These are phyloP conservation scores for Lablab purpureus DNA, from an alignment of 306 rosid genomes.

Conservation along the genomic window DNA sequence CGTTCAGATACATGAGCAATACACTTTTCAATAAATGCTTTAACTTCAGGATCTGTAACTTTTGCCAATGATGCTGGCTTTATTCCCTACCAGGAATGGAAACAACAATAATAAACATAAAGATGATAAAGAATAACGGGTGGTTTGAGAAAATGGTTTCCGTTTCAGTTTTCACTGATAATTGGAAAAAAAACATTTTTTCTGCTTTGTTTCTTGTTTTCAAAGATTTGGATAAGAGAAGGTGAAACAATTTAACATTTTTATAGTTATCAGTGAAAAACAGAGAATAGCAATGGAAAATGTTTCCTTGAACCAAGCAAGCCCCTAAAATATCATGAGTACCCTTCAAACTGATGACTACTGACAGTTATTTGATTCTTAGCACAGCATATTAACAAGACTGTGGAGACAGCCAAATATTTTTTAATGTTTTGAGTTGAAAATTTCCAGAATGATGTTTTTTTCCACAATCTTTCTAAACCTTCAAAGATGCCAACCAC, in stretches of 20 bases:
- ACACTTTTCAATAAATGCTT: conserved; percentile 87
- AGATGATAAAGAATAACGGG: conserved; percentile 7
- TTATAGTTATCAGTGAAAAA: background rate
- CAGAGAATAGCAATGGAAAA: background rate
- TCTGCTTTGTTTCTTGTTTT: background rate
- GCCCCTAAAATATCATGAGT: background rate
- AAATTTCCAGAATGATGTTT: background rate
- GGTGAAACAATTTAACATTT: background rate
- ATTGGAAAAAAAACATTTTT: background rate
- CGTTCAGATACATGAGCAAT: conserved; percentile 78
- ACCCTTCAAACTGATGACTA: conserved; percentile 35
- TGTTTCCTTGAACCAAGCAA: background rate
- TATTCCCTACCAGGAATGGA: conserved; percentile 73
- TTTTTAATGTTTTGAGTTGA: conserved; percentile 15
- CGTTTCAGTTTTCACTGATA: background rate
- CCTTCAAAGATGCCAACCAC: conserved; percentile 9
- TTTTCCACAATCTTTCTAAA: background rate
- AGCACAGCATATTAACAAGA: conserved; percentile 35
- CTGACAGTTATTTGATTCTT: conserved; percentile 34
- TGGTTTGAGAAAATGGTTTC: conserved; percentile 22
- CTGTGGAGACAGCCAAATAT: background rate
- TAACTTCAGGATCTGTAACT: conserved; percentile 73
- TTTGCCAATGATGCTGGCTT: conserved; percentile 92
- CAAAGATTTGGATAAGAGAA: background rate
- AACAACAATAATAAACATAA: conserved; percentile 32